Conservation (phyloP, 2,329 filamentous ascomycete species). For the Botrytis pseudocinerea region DNA sequence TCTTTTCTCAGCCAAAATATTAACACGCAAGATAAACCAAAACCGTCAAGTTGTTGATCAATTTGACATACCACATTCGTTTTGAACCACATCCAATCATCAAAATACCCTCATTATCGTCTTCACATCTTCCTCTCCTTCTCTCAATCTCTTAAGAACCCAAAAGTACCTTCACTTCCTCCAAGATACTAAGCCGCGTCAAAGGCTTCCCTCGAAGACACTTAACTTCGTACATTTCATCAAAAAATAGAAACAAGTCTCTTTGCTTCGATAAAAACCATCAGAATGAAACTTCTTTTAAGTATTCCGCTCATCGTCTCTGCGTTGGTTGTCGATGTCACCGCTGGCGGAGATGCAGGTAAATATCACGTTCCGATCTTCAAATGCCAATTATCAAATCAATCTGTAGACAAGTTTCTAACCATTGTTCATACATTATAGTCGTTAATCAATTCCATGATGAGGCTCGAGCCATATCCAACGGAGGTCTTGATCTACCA, state of each 20-base stretch:
- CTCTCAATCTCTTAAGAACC: neutral
- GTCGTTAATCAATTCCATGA: neutral
- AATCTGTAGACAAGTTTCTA: neutral
- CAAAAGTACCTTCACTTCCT: neutral
- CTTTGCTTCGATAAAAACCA: neutral
- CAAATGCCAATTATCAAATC: neutral
- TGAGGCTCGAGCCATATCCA: neutral
- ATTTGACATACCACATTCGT: constrained; percentile 12
- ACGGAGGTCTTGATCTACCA: constrained; percentile 3
- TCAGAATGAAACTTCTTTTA: constrained; percentile 18
- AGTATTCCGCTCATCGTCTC: neutral
- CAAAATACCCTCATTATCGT: neutral
- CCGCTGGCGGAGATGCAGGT: neutral
- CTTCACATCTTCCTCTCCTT: neutral
- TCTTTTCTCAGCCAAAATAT: neutral
- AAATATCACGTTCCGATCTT: neutral
- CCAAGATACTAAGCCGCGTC: neutral
- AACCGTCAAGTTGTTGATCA: constrained; percentile 11
- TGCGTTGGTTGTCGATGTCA: neutral
- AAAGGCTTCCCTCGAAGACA: neutral
- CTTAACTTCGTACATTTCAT: neutral
- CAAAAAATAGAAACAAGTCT: neutral
- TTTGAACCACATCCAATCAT: neutral
- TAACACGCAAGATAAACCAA: neutral
- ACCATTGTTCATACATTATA: neutral